Conservation (phyloP, 2,329 filamentous ascomycete species). For the Whalleya microplaca region DNA sequence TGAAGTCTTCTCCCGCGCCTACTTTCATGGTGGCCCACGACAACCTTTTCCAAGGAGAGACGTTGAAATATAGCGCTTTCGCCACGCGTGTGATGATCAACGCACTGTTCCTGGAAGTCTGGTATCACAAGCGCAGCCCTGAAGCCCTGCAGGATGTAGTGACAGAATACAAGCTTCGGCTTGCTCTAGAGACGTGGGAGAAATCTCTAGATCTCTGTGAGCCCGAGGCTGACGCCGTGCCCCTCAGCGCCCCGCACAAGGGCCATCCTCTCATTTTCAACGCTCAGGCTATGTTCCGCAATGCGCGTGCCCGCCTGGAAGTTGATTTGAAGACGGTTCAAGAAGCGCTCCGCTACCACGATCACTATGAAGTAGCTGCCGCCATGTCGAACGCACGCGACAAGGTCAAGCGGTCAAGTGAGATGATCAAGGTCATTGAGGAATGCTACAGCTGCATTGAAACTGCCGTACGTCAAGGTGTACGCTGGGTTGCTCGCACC, state of each 20-base stretch:
- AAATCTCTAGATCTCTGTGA: conserved; percentile 93
- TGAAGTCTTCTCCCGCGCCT: conserved; percentile 71
- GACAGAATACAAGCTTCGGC: conserved; percentile 94
- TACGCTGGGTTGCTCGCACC: conserved; percentile 97
- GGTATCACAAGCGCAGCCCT: conserved; percentile 99
- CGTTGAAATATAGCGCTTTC: conserved; percentile 91
- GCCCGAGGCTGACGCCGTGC: conserved; percentile 84
- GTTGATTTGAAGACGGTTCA: conserved; percentile 96
- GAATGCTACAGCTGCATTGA: conserved; percentile 98
- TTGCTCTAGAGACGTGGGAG: conserved; percentile 98
- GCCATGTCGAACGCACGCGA: conserved; percentile 95
- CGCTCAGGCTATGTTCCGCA: conserved; percentile 94
- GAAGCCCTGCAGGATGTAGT: conserved; percentile 96
- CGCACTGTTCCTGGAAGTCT: conserved; percentile 94
- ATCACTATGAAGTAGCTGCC: conserved; percentile 93
- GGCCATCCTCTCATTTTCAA: conserved; percentile 98
- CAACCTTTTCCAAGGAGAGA: conserved; percentile 92
- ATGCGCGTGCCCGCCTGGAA: conserved; percentile 87
- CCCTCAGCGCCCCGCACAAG: conserved; percentile 91
- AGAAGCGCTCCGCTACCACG: conserved; percentile 94
- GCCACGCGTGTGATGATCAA: conserved; percentile 99
- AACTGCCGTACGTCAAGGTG: conserved; percentile 89
- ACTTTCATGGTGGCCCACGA: conserved; percentile 95
- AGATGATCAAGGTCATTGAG: conserved; percentile 98
- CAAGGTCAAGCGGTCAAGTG: conserved; percentile 89